Base-by-base conservation (phyloP, 345 rosid species). In the Pugionium dolabratum region DNA sequence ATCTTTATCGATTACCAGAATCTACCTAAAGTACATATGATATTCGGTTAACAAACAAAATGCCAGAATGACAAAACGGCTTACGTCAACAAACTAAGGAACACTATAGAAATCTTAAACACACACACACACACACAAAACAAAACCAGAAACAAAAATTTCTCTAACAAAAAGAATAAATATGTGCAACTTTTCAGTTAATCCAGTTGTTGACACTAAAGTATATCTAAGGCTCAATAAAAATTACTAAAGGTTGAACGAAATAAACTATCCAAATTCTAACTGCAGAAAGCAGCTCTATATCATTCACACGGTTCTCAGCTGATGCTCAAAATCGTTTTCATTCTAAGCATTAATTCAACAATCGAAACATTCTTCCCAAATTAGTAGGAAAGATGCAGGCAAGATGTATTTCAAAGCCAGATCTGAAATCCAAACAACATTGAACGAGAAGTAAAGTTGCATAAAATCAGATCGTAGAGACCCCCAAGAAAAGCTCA, bases 381-480 rank as follows among this genome's bases (percentile, higher is more conserved):
- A 8, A 53, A 35, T 11, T 44, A 34, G n/a, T 28, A 4, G 56
- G 2, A 18, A 18, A 18, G 18, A 18, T 18, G 18, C 18, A 18
- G 1, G 44, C 44, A 1, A 40, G 54, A 36, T 29, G 37, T 29
- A 37, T 26, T 4, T 28, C 66, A 49, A 52, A 4, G 0, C 55
- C 67, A 73, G 77, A 73, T 73, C 77, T 73, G 72, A 46, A 66
- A 60, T 31, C n/a, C 9, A 53, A 43, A 44, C 39, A 72, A 42
- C 46, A 32, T 31, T 47, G 34, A 48, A 47, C 36, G 40, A 18
- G 53, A 60, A 37, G 11, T 44, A 44, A 6, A 37, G 42, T 37
- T 27, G 5, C 18, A 53, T 9, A 44, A 1, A 45, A 46, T 8
- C 41, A 72, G 44, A 64, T 57, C 53, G 37, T 8, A 30, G 18